phyloP scores from a whole-genome alignment of 2,329 filamentous ascomycete species.

The Aspergillus viridinutans region DNA sequence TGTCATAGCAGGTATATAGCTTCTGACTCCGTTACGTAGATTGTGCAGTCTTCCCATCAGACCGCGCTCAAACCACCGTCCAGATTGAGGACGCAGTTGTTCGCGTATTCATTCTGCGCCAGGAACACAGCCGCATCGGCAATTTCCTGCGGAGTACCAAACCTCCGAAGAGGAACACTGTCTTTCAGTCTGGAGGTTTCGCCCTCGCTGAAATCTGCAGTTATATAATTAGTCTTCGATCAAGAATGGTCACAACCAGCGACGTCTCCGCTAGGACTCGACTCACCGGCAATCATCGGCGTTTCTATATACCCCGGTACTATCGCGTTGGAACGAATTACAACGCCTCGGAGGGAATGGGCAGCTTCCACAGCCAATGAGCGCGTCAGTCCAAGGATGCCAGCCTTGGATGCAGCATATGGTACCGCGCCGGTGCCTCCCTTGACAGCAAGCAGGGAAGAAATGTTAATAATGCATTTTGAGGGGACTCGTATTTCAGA shows the following conservation, averaged over 20 bases:
- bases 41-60: conserved; percentile 31
- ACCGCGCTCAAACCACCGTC: conserved; percentile 76
- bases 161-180: conserved; percentile 61
- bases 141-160: conserved; percentile 67
- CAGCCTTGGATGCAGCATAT: conserved; percentile 78
- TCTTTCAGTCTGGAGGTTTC: conserved; percentile 30
- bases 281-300: conserved; percentile 69
- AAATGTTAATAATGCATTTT: conserved; percentile 77
- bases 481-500: conserved; percentile 46
- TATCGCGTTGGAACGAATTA: conserved; percentile 73
- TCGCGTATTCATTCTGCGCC: conserved; percentile 72
- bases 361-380: conserved; percentile 33
- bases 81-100: conserved; percentile 80
- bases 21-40: background rate
- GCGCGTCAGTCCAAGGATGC: conserved; percentile 59
- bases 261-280: background rate
- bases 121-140: conserved; percentile 80
- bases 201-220: conserved; percentile 39
- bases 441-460: conserved; percentile 67
- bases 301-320: conserved; percentile 80
- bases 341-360: conserved; percentile 55
- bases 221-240: background rate
- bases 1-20: background rate
- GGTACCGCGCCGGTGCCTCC: conserved; percentile 66
- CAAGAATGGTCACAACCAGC: background rate